Evolutionary conservation across 805 yeast genomes (phyloP), one percentile per base, ranked within the genome.

Genomic region (Spencermartinsiella europaea): DNA sequence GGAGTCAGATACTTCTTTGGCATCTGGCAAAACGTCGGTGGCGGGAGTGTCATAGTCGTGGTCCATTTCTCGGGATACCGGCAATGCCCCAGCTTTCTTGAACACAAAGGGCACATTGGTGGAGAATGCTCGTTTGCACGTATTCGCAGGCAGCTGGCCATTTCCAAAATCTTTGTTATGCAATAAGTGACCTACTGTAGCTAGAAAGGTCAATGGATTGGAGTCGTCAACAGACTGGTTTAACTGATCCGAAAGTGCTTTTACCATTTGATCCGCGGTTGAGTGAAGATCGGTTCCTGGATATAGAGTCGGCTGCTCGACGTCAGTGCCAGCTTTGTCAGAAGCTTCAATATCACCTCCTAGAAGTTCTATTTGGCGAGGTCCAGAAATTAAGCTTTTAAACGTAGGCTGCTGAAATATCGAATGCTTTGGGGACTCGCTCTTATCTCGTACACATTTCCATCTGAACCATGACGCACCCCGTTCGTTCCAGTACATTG

Each of bases 131-230:
- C 31, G 31, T 28, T 50, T 50, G 4, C 31, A 41, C 42, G 48
- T 46, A 2, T 51, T 56, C 1, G 52, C 53, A 2, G 39, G 28
- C 21, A 33, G 16, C 15, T 4, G 22, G 31, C 21, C 20, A 48
- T 40, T 12, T 56, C 59, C 2, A 46, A 38, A 12, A 15, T 16
- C 31, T 7, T 38, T 10, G 2, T 49, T 47, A 39, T 63, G 65
- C 34, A 63, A 49, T 1, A 64, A 25, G 36, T 52, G 54, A 1
- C 69, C 69, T 17, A 61, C 55, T 1, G 67, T 60, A 10, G 64
- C 61, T 1, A 65, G 59, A 39, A 62, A 34, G 2, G 66, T 59
- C 1, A 53, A 36, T n/a, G 56, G 52, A n/a, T 10, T 20, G 38
- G 25, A 20, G 22, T 14, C 5, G 10, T 25, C 14, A 43, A 44